Evolutionary conservation across 2,329 filamentous ascomycete species (phyloP), one percentile per base, ranked within the genome.

Genomic region (Ascochyta koolunga): DNA sequence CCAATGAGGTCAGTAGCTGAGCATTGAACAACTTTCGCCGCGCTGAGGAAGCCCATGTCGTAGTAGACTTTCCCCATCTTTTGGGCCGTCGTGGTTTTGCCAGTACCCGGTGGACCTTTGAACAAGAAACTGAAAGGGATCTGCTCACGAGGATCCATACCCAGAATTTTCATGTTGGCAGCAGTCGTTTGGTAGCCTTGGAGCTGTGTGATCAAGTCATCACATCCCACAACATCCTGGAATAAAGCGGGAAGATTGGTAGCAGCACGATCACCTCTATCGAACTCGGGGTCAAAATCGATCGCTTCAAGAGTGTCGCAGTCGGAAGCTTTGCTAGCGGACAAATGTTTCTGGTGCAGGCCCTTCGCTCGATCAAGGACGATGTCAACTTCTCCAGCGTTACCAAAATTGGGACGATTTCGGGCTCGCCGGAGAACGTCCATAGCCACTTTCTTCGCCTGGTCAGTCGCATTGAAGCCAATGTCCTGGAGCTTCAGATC

Each of bases 41-140:
- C 78, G 0, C 83, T 74, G 0, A 93, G 74, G 29, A 92, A 83
- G 0, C 88, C 88, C 80, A 91, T 84, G 61, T 92, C 86, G 64
- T 90, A 92, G 65, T 85, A 93, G 0, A 93, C 78, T 57, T 90
- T 83, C 3, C 89, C 89, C 81, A 93, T 89, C 56, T 87, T 89
- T n/a, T 81, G 77, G 0, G 90, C 90, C 0, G 82, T 90, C 0
- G 86, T 87, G 0, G 89, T 91, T 65, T 92, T 92, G 0, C 89
- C 89, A 0, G 89, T 91, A 82, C 86, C 87, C 13, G 86, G 86
- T 46, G 82, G 79, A 0, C 89, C 88, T 0, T 83, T 80, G 73
- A 91, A 91, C 0, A 91, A 62, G 60, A 90, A 90, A 56, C 83
- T 88, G 67, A 88, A 89, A 0, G 87, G 86, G 0, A 90, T 79